phyloP scores from a whole-genome alignment of 176 grass and related monocot genomes.

The Zea luxurians region DNA sequence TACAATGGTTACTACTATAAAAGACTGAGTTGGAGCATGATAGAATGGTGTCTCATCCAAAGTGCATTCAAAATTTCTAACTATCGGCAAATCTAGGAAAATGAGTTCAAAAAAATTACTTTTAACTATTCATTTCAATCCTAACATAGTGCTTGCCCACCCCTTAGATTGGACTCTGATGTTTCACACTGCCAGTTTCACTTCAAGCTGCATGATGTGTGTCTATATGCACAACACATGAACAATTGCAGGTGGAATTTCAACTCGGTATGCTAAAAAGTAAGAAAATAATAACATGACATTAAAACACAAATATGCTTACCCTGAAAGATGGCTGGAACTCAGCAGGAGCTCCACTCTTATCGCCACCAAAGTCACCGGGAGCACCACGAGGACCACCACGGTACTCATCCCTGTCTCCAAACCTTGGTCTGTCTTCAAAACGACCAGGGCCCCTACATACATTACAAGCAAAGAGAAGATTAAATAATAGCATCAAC shows the following conservation, averaged over 20 bases:
- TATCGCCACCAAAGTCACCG: slow-evolving; percentile 85
- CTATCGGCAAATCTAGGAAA: not conserved
- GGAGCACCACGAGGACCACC: slow-evolving; percentile 74
- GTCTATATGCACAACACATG: not conserved
- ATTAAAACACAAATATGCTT: not conserved
- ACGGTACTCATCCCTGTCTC: slow-evolving; percentile 89
- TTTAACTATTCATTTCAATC: not conserved
- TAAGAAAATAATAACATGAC: not conserved
- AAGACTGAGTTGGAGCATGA: not conserved
- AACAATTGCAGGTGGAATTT: not conserved
- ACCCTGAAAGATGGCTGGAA: slow-evolving; percentile 97
- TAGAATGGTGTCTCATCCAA: not conserved
- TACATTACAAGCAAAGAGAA: slow-evolving; percentile 14
- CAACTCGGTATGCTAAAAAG: too few species aligned
- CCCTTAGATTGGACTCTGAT: not conserved
- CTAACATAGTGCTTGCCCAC: not conserved
- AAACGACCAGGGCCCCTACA: slow-evolving; percentile 76
- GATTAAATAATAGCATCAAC: not conserved
- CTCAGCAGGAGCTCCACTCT: slow-evolving; percentile 79
- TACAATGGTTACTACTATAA: not conserved
- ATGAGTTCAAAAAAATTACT: not conserved
- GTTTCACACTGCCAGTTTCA: not conserved
- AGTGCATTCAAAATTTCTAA: not conserved
- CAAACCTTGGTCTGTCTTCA: slow-evolving; percentile 89
- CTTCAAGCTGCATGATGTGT: not conserved